Evolutionary conservation across 73 alveolate genomes (phyloP).

Genomic region (Paraurostyla sp.): DNA sequence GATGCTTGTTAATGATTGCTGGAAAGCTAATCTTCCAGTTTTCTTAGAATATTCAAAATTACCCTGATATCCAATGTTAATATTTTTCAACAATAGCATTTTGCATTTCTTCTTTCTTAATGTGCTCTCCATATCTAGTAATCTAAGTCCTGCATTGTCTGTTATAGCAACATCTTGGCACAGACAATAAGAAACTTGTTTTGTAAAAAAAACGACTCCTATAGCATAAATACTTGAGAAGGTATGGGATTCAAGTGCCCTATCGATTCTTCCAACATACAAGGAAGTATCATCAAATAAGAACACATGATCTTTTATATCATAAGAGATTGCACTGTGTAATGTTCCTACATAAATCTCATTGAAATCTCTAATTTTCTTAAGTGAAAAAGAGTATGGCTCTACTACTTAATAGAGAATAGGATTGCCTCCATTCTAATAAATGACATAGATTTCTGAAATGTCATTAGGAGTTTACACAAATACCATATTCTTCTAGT

Average conservation of each 20-base stretch:
- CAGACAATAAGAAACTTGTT: not conserved
- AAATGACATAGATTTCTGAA: too few species aligned
- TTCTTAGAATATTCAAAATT: not conserved
- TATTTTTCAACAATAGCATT: not conserved
- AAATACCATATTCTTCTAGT: too few species aligned
- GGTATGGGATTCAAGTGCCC: not conserved
- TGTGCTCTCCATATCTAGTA: slow-evolving; percentile 35
- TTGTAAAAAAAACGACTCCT: not conserved
- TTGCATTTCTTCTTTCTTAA: not conserved
- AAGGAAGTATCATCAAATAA: not conserved
- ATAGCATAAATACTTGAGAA: not conserved
- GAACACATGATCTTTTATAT: slow-evolving; percentile 2
- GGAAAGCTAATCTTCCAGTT: not conserved
- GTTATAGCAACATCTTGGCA: not conserved
- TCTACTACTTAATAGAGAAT: too few species aligned
- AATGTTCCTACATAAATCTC: not conserved
- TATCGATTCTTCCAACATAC: not conserved
- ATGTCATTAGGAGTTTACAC: too few species aligned
- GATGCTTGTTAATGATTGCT: not conserved
- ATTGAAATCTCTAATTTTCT: not conserved
- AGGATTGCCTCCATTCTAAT: too few species aligned
- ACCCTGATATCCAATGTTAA: slow-evolving; percentile 9
- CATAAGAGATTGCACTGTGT: slow-evolving; percentile 25
- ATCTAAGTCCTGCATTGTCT: slow-evolving; percentile 6
- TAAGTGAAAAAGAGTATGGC: not conserved